These are phyloP conservation scores for Citrus cavaleriei DNA, from an alignment of 345 rosid genomes.

Conservation along the genomic window DNA sequence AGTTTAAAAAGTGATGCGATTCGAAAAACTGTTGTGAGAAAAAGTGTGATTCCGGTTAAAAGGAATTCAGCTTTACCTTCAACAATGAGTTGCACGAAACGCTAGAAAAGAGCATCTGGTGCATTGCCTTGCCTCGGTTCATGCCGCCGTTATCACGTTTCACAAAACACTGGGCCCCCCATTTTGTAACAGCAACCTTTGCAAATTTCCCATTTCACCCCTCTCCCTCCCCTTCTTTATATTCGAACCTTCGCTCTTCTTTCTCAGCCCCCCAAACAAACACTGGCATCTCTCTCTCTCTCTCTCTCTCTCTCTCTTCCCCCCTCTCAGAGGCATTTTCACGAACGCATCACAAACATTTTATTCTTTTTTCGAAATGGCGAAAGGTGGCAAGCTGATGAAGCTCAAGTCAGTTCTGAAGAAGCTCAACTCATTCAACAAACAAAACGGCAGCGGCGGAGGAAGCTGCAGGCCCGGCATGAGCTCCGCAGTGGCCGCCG, in stretches of 20 bases:
- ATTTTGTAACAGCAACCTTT: neutral
- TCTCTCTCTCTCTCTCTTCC: neutral
- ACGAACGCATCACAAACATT: neutral
- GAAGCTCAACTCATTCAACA: slow-evolving; percentile 79
- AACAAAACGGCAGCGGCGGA: slow-evolving; percentile 16
- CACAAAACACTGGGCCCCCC: slow-evolving; percentile 10
- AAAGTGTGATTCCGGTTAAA: no score
- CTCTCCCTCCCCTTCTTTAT: slow-evolving; percentile 22
- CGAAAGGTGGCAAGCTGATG: slow-evolving; percentile 69
- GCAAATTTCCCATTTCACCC: slow-evolving; percentile 16
- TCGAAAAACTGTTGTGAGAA: no score
- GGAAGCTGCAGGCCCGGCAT: slow-evolving; percentile 12
- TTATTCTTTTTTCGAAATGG: slow-evolving; percentile 33
- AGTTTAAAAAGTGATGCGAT: no score
- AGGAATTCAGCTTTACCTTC: neutral
- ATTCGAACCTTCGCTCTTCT: slow-evolving; percentile 27
- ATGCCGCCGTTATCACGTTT: neutral
- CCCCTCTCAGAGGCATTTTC: neutral
- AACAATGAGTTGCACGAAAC: neutral
- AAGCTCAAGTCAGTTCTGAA: slow-evolving; percentile 82
- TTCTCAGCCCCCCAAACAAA: slow-evolving; percentile 25
- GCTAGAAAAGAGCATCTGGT: neutral
- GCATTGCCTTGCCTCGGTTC: neutral
- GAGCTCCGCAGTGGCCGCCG: slow-evolving; percentile 32
- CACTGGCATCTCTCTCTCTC: neutral